Base-by-base conservation (phyloP, 768 basidiomycete species). In the Lactarius hatsudake region DNA sequence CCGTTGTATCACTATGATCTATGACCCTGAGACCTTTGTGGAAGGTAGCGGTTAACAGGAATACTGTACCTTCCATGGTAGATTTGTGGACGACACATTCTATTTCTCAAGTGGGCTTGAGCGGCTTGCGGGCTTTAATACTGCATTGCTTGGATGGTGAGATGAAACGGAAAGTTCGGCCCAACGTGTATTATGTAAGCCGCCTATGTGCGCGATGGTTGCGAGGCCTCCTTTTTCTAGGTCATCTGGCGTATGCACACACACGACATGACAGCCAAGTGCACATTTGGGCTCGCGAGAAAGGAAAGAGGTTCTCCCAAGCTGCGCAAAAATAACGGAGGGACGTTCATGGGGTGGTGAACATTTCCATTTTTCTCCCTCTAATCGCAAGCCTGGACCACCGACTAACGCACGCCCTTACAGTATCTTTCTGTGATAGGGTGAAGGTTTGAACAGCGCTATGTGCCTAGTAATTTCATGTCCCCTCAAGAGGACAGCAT, bases 241-340 rank as follows among this genome's bases (percentile, higher is more conserved):
- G 38, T 15, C 38, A 17, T 40, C 38, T 40, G 38, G 38, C 2
- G 6, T 17, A 40, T 40, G 20, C 20, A 20, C n/a, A 32, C n/a
- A 32, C n/a, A 42, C 51, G 32, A 42, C 38, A 43, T 30, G 53
- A 42, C 28, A 42, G 51, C n/a, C 56, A 54, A 43, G 64, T 43
- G 57, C 23, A 12, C 59, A 48, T n/a, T 26, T 40, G 23, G 5
- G n/a, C 18, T 43, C 28, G 61, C 48, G 26, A 62, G 30, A 32
- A 42, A 53, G 45, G n/a, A 58, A n/a, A 58, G 61, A 26, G 61
- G 61, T 5, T 62, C 51, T 62, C 43, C 40, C 20, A 64, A 45
- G n/a, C 51, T 42, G 4, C 40, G 23, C 15, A 59, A 61, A 61
- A 61, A 34, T 6, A 28, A 15, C 43, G 53, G 54, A 55, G 28